A percentile compares a stretch with the other conserved stretches of the same genome.
These are phyloP conservation scores for Talaromyces rugulosus DNA, from an alignment of 2,329 filamentous ascomycete species.

Conservation along the genomic window DNA sequence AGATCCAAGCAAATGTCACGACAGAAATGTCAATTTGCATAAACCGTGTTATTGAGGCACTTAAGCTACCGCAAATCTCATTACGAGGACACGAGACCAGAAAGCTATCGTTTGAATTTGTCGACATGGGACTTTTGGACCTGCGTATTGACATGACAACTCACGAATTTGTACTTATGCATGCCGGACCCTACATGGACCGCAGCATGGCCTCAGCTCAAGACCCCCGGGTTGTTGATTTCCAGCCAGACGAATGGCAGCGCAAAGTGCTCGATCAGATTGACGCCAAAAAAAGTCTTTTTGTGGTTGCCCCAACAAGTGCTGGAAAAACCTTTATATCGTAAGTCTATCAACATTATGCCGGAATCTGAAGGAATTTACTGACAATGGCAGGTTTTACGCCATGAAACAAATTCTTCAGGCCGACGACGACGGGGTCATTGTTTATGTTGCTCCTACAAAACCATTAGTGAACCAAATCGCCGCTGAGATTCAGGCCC, in stretches of 20 bases:
- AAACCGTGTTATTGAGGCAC: conserved; percentile 24
- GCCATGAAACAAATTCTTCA: conserved; percentile 74
- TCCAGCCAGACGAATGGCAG: conserved; percentile 75
- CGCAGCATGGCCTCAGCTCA: conserved; percentile 65
- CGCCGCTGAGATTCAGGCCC: conserved; percentile 70
- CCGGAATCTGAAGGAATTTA: background rate
- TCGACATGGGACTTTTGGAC: conserved; percentile 12
- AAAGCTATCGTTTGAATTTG: conserved; percentile 20
- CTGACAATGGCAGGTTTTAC: conserved; percentile 53
- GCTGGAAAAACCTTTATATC: conserved; percentile 80
- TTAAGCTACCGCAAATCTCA: conserved; percentile 27
- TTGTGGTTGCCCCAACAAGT: conserved; percentile 73
- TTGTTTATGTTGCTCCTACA: conserved; percentile 77
- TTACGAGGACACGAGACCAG: conserved; percentile 14
- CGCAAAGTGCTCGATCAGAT: conserved; percentile 68
- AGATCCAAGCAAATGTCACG: conserved; percentile 35
- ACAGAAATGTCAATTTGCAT: conserved; percentile 37
- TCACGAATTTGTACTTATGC: conserved; percentile 61
- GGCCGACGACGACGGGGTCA: conserved; percentile 62
- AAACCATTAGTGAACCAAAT: conserved; percentile 83
- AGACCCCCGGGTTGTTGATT: conserved; percentile 62
- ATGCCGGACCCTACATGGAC: conserved; percentile 71
- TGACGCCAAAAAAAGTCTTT: conserved; percentile 64
- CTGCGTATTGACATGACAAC: conserved; percentile 39
- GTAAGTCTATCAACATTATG: conserved; percentile 17